Evolutionary conservation across 495 filamentous ascomycete genomes (phyloP).

Genomic region (Chaetomium cochliodes): DNA sequence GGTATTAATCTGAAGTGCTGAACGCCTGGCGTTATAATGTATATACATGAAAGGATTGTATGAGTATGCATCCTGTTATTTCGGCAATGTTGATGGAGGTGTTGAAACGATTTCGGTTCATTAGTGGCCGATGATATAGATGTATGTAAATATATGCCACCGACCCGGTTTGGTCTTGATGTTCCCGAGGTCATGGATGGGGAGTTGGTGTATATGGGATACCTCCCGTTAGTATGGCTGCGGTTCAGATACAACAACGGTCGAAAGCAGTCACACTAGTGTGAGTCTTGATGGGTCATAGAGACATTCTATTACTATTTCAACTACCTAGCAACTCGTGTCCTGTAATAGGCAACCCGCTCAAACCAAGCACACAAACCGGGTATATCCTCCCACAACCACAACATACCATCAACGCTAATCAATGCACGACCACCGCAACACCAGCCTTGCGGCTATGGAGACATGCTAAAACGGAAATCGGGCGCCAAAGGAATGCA

Average conservation of each 20-base stretch:
- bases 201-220: too few species aligned
- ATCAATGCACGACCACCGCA: background rate
- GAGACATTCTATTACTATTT: background rate
- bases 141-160: background rate
- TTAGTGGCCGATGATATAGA: background rate
- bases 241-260: background rate
- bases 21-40: background rate
- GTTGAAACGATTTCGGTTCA: too few species aligned
- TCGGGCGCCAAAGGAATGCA: background rate
- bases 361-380: background rate
- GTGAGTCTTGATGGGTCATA: background rate
- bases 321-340: background rate
- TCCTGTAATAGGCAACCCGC: background rate
- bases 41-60: background rate
- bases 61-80: background rate
- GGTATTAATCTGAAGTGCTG: slow-evolving; percentile 87
- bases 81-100: background rate
- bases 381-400: slow-evolving; percentile 19
- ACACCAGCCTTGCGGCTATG: background rate
- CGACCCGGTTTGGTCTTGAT: too few species aligned
- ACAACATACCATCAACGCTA: background rate
- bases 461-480: background rate
- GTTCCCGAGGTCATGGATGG: too few species aligned
- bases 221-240: background rate
- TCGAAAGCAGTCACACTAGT: background rate